Percentiles rank a stretch among this genome's conserved stretches.
These are phyloP conservation scores for Thalassiosira mediterranea DNA, from an alignment of 352 stramenopile genomes.

Conservation along the genomic window DNA sequence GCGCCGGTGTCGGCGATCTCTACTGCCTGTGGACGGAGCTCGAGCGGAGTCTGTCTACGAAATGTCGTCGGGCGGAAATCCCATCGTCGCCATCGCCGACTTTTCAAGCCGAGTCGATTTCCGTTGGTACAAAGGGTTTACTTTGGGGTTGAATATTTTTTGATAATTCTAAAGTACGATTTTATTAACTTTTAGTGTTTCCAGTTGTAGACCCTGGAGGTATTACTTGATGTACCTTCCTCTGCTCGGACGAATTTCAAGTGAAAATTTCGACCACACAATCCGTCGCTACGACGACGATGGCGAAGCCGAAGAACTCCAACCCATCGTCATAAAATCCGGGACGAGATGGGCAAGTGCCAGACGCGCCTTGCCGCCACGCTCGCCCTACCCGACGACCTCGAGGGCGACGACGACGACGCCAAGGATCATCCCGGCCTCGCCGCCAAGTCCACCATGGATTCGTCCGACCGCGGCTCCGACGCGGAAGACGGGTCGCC, in stretches of 20 bases:
- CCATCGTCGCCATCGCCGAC: background rate
- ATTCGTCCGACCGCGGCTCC: constrained; percentile 1
- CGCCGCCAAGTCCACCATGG: constrained; percentile 12
- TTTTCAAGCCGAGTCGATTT: background rate
- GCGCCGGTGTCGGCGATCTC: no score
- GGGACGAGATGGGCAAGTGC: constrained; percentile 26
- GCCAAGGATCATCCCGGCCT: background rate
- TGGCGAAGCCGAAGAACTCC: no score
- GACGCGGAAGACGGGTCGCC: constrained; percentile 4
- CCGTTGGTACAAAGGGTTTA: background rate
- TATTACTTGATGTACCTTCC: no score
- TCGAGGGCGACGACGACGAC: background rate
- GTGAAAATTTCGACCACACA: no score
- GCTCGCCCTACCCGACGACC: background rate
- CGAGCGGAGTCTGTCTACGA: background rate
- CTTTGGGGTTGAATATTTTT: constrained; percentile 1
- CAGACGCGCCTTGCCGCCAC: background rate
- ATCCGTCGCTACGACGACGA: no score
- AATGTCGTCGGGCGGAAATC: no score
- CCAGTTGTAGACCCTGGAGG: no score
- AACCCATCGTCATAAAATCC: no score
- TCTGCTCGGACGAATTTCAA: no score
- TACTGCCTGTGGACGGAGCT: no score
- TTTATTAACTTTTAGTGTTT: no score
- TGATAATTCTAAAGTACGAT: no score